phyloP scores from a whole-genome alignment of 2,329 filamentous ascomycete genomes.

The Dactylonectria macrodidyma region DNA sequence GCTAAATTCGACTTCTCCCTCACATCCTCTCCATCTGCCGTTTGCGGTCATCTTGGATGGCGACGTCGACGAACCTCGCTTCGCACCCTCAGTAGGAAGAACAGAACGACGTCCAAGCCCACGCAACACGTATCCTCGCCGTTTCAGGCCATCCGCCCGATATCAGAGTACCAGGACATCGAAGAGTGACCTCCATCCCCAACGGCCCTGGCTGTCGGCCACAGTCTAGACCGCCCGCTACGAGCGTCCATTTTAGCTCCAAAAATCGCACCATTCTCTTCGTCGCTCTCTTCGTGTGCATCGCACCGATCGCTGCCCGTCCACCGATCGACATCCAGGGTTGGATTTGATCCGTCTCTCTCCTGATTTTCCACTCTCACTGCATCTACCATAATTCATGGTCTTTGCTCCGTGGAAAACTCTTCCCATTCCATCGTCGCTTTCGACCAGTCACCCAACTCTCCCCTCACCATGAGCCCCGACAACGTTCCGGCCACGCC shows the following conservation, averaged over 20 bases:
- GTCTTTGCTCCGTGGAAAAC: slow-evolving; percentile 23
- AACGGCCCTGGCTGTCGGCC: slow-evolving; percentile 36
- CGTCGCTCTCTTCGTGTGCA: slow-evolving; percentile 43
- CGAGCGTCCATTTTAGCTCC: slow-evolving; percentile 44
- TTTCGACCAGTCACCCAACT: slow-evolving; percentile 6
- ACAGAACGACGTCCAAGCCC: slow-evolving; percentile 6
- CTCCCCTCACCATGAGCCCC: slow-evolving; percentile 43
- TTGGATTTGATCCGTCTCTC: slow-evolving; percentile 31
- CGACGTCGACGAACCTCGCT: slow-evolving; percentile 17
- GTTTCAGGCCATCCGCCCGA: slow-evolving; percentile 25
- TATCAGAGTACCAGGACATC: slow-evolving; percentile 27
- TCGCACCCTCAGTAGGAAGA: slow-evolving; percentile 2
- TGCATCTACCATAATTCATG: slow-evolving; percentile 29
- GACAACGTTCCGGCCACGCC: slow-evolving; percentile 62
- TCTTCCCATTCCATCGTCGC: slow-evolving; percentile 11
- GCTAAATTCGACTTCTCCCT: slow-evolving; percentile 18
- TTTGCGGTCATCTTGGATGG: neutral
- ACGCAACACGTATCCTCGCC: slow-evolving; percentile 14
- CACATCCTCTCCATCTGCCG: slow-evolving; percentile 5
- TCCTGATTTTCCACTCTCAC: slow-evolving; percentile 37
- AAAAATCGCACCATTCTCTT: slow-evolving; percentile 50
- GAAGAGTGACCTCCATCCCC: slow-evolving; percentile 26
- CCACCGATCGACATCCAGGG: slow-evolving; percentile 42
- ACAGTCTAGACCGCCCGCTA: slow-evolving; percentile 45
- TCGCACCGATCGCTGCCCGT: slow-evolving; percentile 47